phyloP scores from a whole-genome alignment of 192 early-diverging fungal genomes.

The Coemansia sp. region DNA sequence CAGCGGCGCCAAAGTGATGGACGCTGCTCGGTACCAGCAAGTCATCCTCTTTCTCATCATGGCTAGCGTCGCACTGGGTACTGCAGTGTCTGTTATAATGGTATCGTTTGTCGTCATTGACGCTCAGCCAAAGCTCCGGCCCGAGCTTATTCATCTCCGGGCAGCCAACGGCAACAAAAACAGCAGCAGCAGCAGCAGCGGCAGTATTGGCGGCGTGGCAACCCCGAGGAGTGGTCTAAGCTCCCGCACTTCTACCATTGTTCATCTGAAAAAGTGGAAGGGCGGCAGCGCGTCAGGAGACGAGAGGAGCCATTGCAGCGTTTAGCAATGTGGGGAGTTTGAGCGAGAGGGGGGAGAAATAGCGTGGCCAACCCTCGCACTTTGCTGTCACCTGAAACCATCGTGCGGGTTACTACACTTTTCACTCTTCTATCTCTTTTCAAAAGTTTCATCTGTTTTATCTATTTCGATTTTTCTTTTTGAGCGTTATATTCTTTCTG shows the following conservation, averaged over 20 bases:
- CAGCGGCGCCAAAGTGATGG: conserved; percentile 73
- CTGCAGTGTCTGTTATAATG: conserved; percentile 37
- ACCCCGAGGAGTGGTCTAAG: background rate
- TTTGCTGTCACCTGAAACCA: background rate
- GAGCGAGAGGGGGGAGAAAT: background rate
- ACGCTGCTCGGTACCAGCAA: conserved; percentile 79
- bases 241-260: conserved; percentile 21
- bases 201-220: background rate
- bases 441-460: background rate
- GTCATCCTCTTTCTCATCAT: conserved; percentile 88
- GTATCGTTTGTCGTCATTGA: conserved; percentile 40
- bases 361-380: background rate
- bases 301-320: background rate
- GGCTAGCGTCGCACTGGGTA: conserved; percentile 65
- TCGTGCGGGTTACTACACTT: background rate
- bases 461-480: background rate
- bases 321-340: background rate
- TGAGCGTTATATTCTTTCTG: background rate
- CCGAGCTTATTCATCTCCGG: conserved; percentile 26
- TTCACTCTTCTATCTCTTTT: background rate
- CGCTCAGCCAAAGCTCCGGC: conserved; percentile 22
- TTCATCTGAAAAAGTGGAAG: conserved; percentile 35
- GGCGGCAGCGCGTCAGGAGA: background rate
- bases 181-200: background rate
- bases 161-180: background rate